Evolutionary conservation across 306 rosid species (phyloP), one percentile per base, ranked within the genome.

Genomic region (Betula pendula): DNA sequence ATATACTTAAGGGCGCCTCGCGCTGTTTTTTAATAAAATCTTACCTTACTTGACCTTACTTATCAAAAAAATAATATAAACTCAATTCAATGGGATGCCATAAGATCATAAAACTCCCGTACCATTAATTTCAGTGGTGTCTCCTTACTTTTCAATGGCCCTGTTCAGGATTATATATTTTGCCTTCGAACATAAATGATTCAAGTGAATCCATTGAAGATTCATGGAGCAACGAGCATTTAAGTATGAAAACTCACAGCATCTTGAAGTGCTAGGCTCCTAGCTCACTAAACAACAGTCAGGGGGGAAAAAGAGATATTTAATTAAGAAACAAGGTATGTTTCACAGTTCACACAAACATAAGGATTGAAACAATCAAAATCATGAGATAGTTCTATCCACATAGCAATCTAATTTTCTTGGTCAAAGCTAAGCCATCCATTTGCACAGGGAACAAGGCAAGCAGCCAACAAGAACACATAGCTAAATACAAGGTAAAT

Each of bases 231-330:
- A 3, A 6, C 48, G 5, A 7, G 16, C 45, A 40, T 40, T 27
- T 50, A 77, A 58, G 72, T 38, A 53, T 52, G n/a, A n/a, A 16
- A 45, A 51, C 40, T 50, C 74, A 31, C 4, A 33, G 75, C 44
- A 80, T 51, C 59, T 50, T 53, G 53, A 73, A 63, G 74, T 75
- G 50, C 72, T 56, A 56, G 27, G 63, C 59, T 24, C 14, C 63
- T 55, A 83, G 73, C 76, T 68, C 12, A 50, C 55, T 44, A 73
- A 62, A 68, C 31, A 72, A 27, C 42, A 31, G 16, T 43, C 47
- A 50, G 2, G 45, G 3, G 3, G 3, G 1, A 10, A 44, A 2
- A 44, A 12, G 15, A 44, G 15, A 44, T 44, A 44, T 44, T 44
- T 19, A n/a, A 2, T 17, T 44, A 65, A 35, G 48, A 65, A 38